phyloP scores from a whole-genome alignment of 495 filamentous ascomycete species.

The Penicillium verhagenii region DNA sequence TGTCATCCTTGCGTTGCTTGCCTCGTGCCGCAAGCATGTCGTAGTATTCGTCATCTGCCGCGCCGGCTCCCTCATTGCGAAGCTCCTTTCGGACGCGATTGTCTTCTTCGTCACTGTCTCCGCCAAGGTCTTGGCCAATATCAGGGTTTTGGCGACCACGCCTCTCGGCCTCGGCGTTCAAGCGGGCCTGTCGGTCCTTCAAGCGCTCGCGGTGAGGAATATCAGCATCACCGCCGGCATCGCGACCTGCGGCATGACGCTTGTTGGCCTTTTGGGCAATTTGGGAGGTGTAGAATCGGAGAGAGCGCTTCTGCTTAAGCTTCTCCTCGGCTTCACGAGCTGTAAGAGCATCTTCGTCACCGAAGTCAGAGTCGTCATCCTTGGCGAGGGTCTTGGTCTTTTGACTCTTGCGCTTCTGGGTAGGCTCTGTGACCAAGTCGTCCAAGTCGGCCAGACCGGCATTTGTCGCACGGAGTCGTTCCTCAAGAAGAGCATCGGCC shows the following conservation, averaged over 20 bases:
- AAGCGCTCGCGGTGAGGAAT: constrained; percentile 87
- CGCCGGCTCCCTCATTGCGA: constrained; percentile 35
- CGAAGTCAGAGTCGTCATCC: constrained; percentile 62
- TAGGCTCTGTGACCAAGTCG: constrained; percentile 35
- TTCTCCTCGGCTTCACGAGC: constrained; percentile 75
- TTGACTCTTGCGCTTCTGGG: constrained; percentile 32
- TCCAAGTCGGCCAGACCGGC: constrained; percentile 70
- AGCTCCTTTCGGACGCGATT: constrained; percentile 40
- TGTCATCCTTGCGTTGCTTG: constrained; percentile 69
- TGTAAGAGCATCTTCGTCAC: constrained; percentile 62
- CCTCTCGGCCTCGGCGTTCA: constrained; percentile 83
- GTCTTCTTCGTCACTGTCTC: constrained; percentile 62
- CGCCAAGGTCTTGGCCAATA: constrained; percentile 59
- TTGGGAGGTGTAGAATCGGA: constrained; percentile 96
- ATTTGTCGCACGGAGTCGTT: constrained; percentile 56
- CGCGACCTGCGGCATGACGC: constrained; percentile 73
- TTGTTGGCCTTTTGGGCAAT: constrained; percentile 89
- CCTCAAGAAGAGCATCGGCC: constrained; percentile 53
- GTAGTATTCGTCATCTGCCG: constrained; percentile 79
- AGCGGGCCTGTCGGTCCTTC: constrained; percentile 75
- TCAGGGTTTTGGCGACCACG: constrained; percentile 67
- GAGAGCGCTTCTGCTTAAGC: constrained; percentile 76
- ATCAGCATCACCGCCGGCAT: constrained; percentile 89
- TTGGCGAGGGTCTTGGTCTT: constrained; percentile 34
- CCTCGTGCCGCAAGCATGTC: constrained; percentile 73